Evolutionary conservation across 2,329 filamentous ascomycete species (phyloP).

Genomic region (Penicillium digitatum): DNA sequence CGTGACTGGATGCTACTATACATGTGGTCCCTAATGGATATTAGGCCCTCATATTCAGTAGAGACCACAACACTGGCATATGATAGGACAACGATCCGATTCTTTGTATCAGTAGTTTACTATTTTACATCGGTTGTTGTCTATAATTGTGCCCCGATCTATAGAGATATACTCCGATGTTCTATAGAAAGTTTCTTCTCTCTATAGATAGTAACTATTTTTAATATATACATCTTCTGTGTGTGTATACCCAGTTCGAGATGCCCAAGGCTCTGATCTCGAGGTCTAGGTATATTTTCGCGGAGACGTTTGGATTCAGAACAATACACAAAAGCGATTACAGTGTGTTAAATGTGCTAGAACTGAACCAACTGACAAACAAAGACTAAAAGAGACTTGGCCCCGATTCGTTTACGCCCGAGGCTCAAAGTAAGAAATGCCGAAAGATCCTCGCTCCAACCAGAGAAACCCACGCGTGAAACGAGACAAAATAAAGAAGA

Average conservation of each 20-base stretch:
- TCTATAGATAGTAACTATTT: background rate
- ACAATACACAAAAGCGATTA: background rate
- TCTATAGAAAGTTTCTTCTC: too few species aligned
- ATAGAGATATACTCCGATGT: too few species aligned
- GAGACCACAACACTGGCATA: too few species aligned
- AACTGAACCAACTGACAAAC: background rate
- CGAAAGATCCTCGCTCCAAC: background rate
- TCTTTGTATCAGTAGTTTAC: too few species aligned
- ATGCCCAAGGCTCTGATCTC: background rate
- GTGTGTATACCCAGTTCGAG: background rate
- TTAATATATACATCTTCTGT: too few species aligned
- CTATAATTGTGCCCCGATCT: too few species aligned
- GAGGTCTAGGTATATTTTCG: background rate
- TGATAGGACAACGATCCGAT: too few species aligned
- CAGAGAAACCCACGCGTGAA: background rate
- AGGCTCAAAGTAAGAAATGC: constrained; percentile 1
- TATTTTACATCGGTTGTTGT: too few species aligned
- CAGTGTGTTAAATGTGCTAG: background rate
- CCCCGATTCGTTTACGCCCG: constrained; percentile 3
- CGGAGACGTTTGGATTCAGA: background rate
- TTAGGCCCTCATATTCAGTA: too few species aligned
- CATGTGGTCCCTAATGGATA: too few species aligned
- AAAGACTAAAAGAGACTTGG: background rate
- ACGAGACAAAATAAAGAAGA: background rate
- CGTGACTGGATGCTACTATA: too few species aligned